Base-by-base conservation (phyloP, 768 basidiomycete genomes). In the Hirschioporus abietinus region DNA sequence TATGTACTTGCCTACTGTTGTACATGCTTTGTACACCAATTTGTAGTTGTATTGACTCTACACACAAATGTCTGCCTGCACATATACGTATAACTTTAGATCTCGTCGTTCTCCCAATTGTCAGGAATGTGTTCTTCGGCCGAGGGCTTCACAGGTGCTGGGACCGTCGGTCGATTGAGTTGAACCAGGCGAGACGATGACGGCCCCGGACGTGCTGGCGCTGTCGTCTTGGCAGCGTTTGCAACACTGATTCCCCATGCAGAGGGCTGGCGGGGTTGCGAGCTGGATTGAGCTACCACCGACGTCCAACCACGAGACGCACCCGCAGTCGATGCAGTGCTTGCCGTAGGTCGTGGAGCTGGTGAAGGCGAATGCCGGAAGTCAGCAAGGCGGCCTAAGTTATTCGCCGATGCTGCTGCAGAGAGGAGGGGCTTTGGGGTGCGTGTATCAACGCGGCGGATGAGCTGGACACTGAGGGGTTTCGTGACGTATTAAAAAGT, bases 371-470 rank as follows among this genome's bases (percentile, higher is more conserved):
- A 67, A 1, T 73, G 75, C 59, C 85, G 81, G 63, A 90, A 70
- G 72, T 90, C 87, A 0, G 83, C 79, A 7, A 91, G 79, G 71
- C 86, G 88, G 0, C 91, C 90, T 5, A 88, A 79, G 66, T 76
- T 81, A n/a, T 79, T 71, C 1, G 74, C 20, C 0, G 78, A 68
- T 60, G 82, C 73, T 59, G 72, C 72, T 2, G 77, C 71, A 0
- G 92, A 93, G 7, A 98, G 82, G 3, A 89, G 78, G 1, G 92
- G 92, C 1, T 71, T 74, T 0, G 95, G 95, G 6, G 93, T 77
- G 25, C 93, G 86, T 0, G 94, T 90, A 74, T 97, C 95, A 61
- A 95, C 77, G 17, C 93, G 85, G 35, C 92, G 84, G 63, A 93
- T 79, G 62, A 97, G 84, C 73, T 93, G 90, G 1, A 96, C 90